Base-by-base conservation (phyloP, 345 rosid genomes). In the Toxicodendron radicans region DNA sequence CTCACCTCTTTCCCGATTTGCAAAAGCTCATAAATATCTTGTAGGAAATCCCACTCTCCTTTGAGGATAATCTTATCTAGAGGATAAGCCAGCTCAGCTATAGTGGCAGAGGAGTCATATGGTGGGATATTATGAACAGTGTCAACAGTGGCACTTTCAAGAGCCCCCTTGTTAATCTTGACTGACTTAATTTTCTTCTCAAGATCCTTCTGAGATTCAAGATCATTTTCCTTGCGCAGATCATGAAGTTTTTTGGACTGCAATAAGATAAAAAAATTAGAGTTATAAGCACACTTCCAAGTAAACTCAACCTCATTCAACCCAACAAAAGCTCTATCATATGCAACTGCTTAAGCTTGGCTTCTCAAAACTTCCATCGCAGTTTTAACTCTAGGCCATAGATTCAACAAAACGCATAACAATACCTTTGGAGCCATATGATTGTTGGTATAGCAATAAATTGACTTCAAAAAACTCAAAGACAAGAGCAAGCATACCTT, bases 121-220 rank as follows among this genome's bases (percentile, higher is more conserved):
- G 93, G 94, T 8, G 98, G 98, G 73, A 91, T 85, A 78, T 93
- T 91, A 66, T 85, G 97, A 41, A 87, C 70, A 64, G 74, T 70
- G 46, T 69, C 80, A 9, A 89, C 72, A 71, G 35, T 71, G 7
- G 87, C 82, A 60, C 64, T 77, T 74, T 80, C 89, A 72, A 88
- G 91, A 77, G 96, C 94, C 66, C 77, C 88, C 79, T 75, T 71
- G 68, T 93, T 88, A 53, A 85, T 77, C 18, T 76, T 74, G 12
- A 82, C 80, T 11, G 82, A 69, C 62, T 80, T 80, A 56, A 90
- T 85, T 79, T 85, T 79, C 75, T 56, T 65, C 6, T 76, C 91
- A 63, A 91, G 73, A 57, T 77, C 66, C 30, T 77, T 75, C 70
- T 80, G 88, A 1, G 91, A 79, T 52, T 85, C 83, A 3, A 89